These are phyloP conservation scores for Aspergillus transmontanensis DNA, from an alignment of 2,329 filamentous ascomycete species.

Conservation along the genomic window DNA sequence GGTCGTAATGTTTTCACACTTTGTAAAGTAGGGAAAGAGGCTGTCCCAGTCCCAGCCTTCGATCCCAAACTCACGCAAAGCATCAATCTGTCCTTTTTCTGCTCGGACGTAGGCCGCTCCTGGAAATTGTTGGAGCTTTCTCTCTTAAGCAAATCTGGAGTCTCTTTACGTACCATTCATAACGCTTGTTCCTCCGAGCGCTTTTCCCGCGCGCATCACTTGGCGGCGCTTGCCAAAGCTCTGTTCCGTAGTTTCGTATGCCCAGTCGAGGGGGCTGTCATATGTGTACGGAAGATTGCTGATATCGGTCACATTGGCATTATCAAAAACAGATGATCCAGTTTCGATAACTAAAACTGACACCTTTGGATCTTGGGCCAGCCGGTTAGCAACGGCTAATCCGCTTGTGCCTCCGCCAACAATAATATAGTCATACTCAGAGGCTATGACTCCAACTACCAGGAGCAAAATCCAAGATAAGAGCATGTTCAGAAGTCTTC, in stretches of 20 bases:
- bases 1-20: conserved; percentile 28
- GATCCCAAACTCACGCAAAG: conserved; percentile 36
- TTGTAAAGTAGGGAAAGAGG: conserved; percentile 33
- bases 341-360: neutral
- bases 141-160: neutral
- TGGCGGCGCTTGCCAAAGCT: neutral
- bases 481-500: neutral
- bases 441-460: neutral
- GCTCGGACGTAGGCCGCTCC: conserved; percentile 42
- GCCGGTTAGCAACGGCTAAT: neutral
- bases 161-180: conserved; percentile 42
- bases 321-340: neutral
- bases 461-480: neutral
- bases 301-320: neutral
- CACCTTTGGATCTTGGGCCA: neutral
- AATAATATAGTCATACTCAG: neutral
- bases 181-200: conserved; percentile 45
- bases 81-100: conserved; percentile 38
- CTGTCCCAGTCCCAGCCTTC: conserved; percentile 34
- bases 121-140: too few species aligned
- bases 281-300: neutral
- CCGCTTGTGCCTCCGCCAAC: neutral
- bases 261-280: neutral
- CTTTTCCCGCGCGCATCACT: conserved; percentile 44
- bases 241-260: neutral